Percentiles rank a stretch among this genome's conserved stretches.
Conservation (phyloP, 2,329 filamentous ascomycete genomes). For the Phialophora verrucosa region DNA sequence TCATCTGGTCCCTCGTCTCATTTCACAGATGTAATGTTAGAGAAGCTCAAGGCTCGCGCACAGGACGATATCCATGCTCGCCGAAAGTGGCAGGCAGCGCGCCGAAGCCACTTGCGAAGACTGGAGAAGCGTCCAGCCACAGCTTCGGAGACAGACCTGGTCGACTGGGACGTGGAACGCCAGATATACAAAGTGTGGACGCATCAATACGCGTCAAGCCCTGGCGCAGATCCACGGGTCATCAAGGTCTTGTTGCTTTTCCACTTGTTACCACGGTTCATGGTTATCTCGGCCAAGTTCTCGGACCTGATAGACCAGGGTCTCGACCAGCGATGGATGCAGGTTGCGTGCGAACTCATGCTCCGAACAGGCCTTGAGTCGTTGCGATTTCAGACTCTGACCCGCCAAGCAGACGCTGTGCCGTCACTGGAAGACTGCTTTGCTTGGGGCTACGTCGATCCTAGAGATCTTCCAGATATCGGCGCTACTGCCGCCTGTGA, state of each 20-base stretch:
- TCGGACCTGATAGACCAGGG: slow-evolving; percentile 14
- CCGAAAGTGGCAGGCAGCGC: slow-evolving; percentile 20
- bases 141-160: background rate
- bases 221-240: background rate
- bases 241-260: slow-evolving; percentile 16
- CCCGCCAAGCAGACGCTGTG: background rate
- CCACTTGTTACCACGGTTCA: slow-evolving; percentile 34
- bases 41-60: slow-evolving; percentile 1
- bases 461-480: background rate
- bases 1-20: background rate
- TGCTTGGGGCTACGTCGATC: slow-evolving; percentile 36
- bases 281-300: slow-evolving; percentile 35
- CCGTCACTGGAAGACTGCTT: slow-evolving; percentile 35
- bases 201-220: background rate
- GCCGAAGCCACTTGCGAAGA: slow-evolving; percentile 13
- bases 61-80: slow-evolving; percentile 13
- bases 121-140: slow-evolving; percentile 6
- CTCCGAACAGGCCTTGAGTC: slow-evolving; percentile 33
- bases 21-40: slow-evolving; percentile 1
- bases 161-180: slow-evolving; percentile 15
- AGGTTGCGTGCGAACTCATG: slow-evolving; percentile 35
- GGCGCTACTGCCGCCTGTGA: background rate
- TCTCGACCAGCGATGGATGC: slow-evolving; percentile 33
- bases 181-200: slow-evolving; percentile 23
- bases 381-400: slow-evolving; percentile 9